Conservation (phyloP, 1,284 basidiomycete species). For the Cryptococcus amylolentus region DNA sequence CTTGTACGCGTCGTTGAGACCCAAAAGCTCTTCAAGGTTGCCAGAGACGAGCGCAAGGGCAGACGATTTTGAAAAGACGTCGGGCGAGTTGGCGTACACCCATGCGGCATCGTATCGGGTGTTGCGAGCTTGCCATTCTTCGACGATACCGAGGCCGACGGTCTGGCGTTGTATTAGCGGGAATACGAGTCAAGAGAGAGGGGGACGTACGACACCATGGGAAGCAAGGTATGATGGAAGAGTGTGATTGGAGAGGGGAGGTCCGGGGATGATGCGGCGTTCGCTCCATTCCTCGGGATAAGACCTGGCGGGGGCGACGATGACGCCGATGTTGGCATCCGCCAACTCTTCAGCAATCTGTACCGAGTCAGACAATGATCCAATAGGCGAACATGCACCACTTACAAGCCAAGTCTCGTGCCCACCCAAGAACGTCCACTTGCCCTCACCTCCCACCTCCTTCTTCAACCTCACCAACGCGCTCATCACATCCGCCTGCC, state of each 20-base stretch:
- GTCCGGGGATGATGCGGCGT: conserved; percentile 66
- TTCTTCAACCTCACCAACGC: conserved; percentile 68
- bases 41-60: conserved; percentile 61
- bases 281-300: conserved; percentile 68
- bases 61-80: conserved; percentile 54
- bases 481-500: conserved; percentile 71
- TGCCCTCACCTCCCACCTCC: conserved; percentile 58
- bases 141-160: conserved; percentile 66
- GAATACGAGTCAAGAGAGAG: neutral
- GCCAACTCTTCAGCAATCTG: conserved; percentile 68
- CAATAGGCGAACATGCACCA: neutral
- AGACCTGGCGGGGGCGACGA: conserved; percentile 61
- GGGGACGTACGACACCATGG: conserved; percentile 57
- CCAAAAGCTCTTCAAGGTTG: conserved; percentile 65
- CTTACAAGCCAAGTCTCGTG: conserved; percentile 59
- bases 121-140: conserved; percentile 63
- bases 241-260: conserved; percentile 66
- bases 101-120: conserved; percentile 67
- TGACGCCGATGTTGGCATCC: conserved; percentile 64
- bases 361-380: neutral
- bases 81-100: conserved; percentile 54
- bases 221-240: conserved; percentile 61
- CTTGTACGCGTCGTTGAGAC: conserved; percentile 28
- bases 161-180: conserved; percentile 33
- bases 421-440: conserved; percentile 62